Evolutionary conservation across 1,139 yeast genomes (phyloP).

Genomic region (Saccharomyces hybrid): DNA sequence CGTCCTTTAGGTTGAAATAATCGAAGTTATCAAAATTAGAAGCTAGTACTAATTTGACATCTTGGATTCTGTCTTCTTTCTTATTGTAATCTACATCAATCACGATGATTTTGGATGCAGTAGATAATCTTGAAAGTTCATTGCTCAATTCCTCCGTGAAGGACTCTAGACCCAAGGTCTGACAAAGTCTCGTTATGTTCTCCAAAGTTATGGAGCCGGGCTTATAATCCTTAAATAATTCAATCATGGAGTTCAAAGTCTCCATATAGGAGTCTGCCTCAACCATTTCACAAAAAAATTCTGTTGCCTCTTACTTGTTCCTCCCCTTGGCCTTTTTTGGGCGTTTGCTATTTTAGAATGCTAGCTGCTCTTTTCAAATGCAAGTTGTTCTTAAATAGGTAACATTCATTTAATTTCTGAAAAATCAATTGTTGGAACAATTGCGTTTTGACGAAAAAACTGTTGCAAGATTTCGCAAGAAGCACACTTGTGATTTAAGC

Average conservation of each 20-base stretch:
- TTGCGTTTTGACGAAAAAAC: not conserved
- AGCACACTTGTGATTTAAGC: not conserved
- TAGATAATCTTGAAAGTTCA: slow-evolving; percentile 27
- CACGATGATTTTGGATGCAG: slow-evolving; percentile 33
- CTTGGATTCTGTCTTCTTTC: slow-evolving; percentile 22
- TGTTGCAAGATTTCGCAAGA: not conserved
- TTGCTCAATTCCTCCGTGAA: slow-evolving; percentile 29
- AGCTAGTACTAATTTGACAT: slow-evolving; percentile 32
- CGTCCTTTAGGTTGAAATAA: slow-evolving; percentile 19
- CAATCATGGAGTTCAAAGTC: slow-evolving; percentile 25
- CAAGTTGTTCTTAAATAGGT: not conserved
- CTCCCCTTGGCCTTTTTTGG: not conserved
- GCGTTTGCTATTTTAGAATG: not conserved
- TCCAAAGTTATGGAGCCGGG: slow-evolving; percentile 31
- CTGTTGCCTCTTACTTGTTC: not conserved
- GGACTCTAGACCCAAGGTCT: slow-evolving; percentile 31
- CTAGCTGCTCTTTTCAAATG: not conserved
- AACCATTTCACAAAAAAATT: not conserved
- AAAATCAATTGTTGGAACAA: not conserved
- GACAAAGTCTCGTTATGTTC: slow-evolving; percentile 31
- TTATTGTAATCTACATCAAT: slow-evolving; percentile 32
- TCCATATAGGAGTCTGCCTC: slow-evolving; percentile 21
- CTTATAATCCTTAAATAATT: slow-evolving; percentile 27
- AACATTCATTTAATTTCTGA: not conserved
- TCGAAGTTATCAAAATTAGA: slow-evolving; percentile 32